phyloP scores from a whole-genome alignment of 2,329 filamentous ascomycete genomes.

The Metarhizium album region DNA sequence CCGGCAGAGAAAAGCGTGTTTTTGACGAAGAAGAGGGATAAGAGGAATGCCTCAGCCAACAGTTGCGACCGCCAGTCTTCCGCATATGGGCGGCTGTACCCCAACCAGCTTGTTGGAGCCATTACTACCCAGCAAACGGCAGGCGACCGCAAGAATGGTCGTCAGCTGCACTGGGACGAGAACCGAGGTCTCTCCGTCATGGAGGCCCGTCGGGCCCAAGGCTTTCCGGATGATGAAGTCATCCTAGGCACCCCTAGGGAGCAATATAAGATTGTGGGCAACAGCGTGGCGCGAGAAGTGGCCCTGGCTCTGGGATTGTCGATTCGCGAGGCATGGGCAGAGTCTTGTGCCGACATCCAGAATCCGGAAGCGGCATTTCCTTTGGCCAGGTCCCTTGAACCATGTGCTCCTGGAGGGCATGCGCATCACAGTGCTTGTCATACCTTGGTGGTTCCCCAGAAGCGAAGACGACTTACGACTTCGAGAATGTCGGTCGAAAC shows the following conservation, averaged over 20 bases:
- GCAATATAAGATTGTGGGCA: constrained; percentile 61
- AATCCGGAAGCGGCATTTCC: neutral
- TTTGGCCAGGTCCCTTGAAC: neutral
- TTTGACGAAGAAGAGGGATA: neutral
- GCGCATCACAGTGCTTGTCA: neutral
- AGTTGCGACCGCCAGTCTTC: constrained; percentile 19
- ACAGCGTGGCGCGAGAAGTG: constrained; percentile 62
- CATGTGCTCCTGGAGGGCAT: neutral
- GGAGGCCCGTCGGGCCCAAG: constrained; percentile 60
- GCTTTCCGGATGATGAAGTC: constrained; percentile 59
- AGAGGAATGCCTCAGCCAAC: neutral
- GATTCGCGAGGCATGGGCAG: constrained; percentile 43
- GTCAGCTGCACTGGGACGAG: constrained; percentile 54
- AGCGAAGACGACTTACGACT: neutral
- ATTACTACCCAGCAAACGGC: constrained; percentile 45
- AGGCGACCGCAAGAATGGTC: constrained; percentile 44
- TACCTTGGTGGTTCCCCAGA: neutral
- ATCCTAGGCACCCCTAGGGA: constrained; percentile 45
- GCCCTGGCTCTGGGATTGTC: constrained; percentile 55
- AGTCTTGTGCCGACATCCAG: constrained; percentile 8
- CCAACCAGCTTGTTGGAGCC: constrained; percentile 46
- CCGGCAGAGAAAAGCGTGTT: constrained; percentile 29
- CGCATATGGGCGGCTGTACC: constrained; percentile 43
- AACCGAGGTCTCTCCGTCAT: constrained; percentile 50
- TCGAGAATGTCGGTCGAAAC: neutral